Conservation (phyloP, 1,284 basidiomycete species). For the Apiotrichum gracile region DNA sequence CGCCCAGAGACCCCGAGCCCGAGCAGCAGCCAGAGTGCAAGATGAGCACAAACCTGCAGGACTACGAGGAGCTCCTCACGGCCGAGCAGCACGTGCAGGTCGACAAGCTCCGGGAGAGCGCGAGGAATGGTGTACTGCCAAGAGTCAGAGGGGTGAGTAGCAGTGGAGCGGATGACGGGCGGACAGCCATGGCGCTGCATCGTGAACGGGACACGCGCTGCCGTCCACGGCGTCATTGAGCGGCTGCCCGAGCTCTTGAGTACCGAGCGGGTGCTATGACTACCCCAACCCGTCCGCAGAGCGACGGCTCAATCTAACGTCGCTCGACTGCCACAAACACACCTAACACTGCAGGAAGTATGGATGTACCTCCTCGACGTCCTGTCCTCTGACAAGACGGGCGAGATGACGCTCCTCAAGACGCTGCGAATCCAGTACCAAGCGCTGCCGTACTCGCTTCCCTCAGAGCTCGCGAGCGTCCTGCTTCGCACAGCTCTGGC, state of each 20-base stretch:
- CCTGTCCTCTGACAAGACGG: constrained; percentile 40
- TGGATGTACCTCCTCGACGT: constrained; percentile 47
- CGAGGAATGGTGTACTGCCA: constrained; percentile 41
- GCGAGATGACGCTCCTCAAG: constrained; percentile 39
- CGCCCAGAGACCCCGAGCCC: too few relatives aligned
- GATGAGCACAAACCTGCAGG: constrained; percentile 40
- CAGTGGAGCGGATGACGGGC: too few relatives aligned
- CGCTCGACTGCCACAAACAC: not conserved
- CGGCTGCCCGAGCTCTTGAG: too few relatives aligned
- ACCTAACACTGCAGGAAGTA: constrained; percentile 31
- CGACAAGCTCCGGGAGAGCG: constrained; percentile 40
- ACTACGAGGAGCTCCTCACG: constrained; percentile 37
- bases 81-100: constrained; percentile 45
- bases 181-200: too few relatives aligned
- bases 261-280: too few relatives aligned
- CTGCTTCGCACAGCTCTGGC: constrained; percentile 34
- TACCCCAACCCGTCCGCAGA: too few relatives aligned
- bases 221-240: too few relatives aligned
- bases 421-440: constrained; percentile 30
- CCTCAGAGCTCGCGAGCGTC: constrained; percentile 27
- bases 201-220: too few relatives aligned
- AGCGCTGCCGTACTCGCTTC: constrained; percentile 25
- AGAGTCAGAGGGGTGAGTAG: constrained; percentile 41
- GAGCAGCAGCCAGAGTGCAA: not conserved
- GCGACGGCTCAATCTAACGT: too few relatives aligned